phyloP scores from a whole-genome alignment of 2,329 filamentous ascomycete genomes.

The Emmonsiellopsis sp. region DNA sequence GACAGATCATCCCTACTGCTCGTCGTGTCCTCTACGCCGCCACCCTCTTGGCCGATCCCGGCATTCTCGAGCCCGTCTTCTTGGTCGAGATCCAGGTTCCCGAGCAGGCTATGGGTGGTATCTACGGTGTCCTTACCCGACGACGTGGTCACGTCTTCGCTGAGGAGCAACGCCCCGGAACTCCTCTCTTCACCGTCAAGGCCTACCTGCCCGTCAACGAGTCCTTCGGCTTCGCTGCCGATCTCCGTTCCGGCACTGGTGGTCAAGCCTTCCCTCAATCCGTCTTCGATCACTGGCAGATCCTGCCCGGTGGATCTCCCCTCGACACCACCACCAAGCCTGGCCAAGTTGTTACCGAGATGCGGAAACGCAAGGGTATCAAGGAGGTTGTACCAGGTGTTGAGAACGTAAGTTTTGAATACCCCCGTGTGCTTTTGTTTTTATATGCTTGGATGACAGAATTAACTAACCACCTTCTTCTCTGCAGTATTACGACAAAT shows the following conservation, averaged over 20 bases:
- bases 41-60: conserved; percentile 80
- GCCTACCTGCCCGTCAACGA: conserved; percentile 93
- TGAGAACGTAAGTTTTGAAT: conserved; percentile 71
- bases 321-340: conserved; percentile 75
- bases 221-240: conserved; percentile 98
- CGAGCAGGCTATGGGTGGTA: conserved; percentile 98
- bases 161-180: conserved; percentile 97
- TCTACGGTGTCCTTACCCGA: conserved; percentile 97
- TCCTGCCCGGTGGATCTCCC: conserved; percentile 86
- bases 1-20: conserved; percentile 95
- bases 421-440: neutral
- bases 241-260: conserved; percentile 85
- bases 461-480: conserved; percentile 19
- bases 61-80: conserved; percentile 95
- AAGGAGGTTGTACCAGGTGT: conserved; percentile 89
- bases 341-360: conserved; percentile 72
- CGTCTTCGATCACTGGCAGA: conserved; percentile 98
- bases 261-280: conserved; percentile 99
- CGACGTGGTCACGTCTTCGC: conserved; percentile 98
- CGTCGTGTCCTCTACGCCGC: conserved; percentile 96
- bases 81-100: conserved; percentile 98
- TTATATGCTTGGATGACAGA: neutral
- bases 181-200: conserved; percentile 99
- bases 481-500: conserved; percentile 95
- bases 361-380: conserved; percentile 99